phyloP scores from a whole-genome alignment of 208 protist genomes.

The Eutreptiella sp. region DNA sequence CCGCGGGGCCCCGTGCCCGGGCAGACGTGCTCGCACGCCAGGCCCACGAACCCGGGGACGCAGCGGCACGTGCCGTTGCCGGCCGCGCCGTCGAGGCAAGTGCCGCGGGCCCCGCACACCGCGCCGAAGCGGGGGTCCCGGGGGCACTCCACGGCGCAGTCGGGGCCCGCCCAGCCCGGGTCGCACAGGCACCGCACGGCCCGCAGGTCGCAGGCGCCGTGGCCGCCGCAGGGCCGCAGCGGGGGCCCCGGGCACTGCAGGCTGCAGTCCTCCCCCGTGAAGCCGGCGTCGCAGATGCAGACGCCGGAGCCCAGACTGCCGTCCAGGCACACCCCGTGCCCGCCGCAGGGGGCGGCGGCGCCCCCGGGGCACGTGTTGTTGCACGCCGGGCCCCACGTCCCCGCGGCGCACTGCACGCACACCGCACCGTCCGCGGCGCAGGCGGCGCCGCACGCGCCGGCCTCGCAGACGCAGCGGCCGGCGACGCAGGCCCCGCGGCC shows the following conservation, averaged over 20 bases:
- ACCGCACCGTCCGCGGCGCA: no score
- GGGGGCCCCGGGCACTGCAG: constrained; percentile 3
- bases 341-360: background rate
- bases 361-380: constrained; percentile 1
- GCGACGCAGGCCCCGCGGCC: no score
- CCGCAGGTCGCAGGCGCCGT: no score
- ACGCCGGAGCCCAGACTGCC: background rate
- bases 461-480: constrained; percentile 1
- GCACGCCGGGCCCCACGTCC: constrained; percentile 8
- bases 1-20: no score
- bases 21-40: background rate
- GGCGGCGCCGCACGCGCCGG: constrained; percentile 17
- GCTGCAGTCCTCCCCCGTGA: background rate
- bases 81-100: background rate
- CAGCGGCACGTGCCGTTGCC: background rate
- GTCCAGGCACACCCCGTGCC: background rate
- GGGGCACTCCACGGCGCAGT: no score
- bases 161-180: background rate
- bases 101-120: background rate
- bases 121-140: background rate
- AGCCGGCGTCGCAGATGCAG: background rate
- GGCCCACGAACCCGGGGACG: background rate
- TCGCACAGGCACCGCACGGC: no score
- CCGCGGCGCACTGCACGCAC: no score
- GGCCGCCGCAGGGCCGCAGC: no score